Evolutionary conservation across 371 early-diverging fungal genomes (phyloP), one percentile per base, ranked within the genome.

Genomic region (Dichotomocladium elegans): DNA sequence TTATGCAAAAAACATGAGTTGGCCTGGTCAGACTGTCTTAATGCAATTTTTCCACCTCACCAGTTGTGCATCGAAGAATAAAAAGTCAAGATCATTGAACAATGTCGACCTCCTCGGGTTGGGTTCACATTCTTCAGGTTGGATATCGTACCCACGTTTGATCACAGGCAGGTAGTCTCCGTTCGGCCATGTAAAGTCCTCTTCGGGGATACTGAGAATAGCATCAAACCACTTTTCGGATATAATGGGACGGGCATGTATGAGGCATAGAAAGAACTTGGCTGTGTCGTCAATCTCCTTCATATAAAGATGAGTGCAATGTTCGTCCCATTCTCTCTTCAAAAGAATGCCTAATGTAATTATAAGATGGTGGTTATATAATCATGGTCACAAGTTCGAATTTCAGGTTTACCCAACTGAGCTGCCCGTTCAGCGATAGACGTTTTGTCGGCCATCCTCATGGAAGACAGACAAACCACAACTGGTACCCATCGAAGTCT

Each of bases 81-180:
- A 34, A 25, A 48, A 48, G 14, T 48, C 49, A 4, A 48, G 12
- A 12, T 22, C 33, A n/a, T n/a, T 6, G 17, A 48, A 48, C n/a
- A 48, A 35, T 33, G 49, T 17, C 6, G 33, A 21, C n/a, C 49
- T 21, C 8, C 6, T 3, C 2, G 31, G 11, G 4, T 48, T 48
- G 21, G 49, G 49, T 22, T 33, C 21, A 48, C 33, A 48, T 0
- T 48, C 34, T 29, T 48, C 35, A 34, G 37, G 37, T 48, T 48
- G 4, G 21, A 14, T 22, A 48, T 21, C 12, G n/a, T 48, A 15
- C 24, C n/a, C 31, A n/a, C 12, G 5, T 9, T 31, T 21, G 9
- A 48, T 48, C 4, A 24, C 25, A 11, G 49, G 49, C 8, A 48
- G 8, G 26, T 48, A 35, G 4, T 48, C 35, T 14, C 35, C 30